Conservation (phyloP, 768 basidiomycete species). For the Grammothele lineata region DNA sequence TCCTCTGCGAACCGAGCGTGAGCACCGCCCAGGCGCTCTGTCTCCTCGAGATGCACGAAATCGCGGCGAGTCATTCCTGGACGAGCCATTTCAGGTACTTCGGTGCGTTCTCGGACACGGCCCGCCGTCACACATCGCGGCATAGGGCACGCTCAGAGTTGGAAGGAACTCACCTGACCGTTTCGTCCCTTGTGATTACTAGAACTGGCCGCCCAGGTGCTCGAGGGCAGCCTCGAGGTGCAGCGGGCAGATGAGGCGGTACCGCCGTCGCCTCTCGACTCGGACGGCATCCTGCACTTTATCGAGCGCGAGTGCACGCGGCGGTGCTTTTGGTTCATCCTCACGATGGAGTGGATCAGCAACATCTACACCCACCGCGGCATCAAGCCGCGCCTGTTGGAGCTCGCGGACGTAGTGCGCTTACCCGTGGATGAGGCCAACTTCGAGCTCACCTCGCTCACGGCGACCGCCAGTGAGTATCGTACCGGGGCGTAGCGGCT, state of each 20-base stretch:
- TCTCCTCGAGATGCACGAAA: slow-evolving; percentile 62
- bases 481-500: background rate
- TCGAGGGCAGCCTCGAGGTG: slow-evolving; percentile 63
- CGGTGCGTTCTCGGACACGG: slow-evolving; percentile 34
- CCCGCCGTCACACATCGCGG: background rate
- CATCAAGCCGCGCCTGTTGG: slow-evolving; percentile 26
- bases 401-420: slow-evolving; percentile 44
- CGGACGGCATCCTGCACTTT: slow-evolving; percentile 47
- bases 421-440: slow-evolving; percentile 80
- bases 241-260: slow-evolving; percentile 50
- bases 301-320: slow-evolving; percentile 78
- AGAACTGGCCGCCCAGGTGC: slow-evolving; percentile 64
- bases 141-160: slow-evolving; percentile 7
- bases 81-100: slow-evolving; percentile 37
- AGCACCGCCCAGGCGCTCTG: slow-evolving; percentile 74
- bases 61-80: slow-evolving; percentile 28
- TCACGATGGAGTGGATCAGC: slow-evolving; percentile 50
- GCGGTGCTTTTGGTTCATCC: slow-evolving; percentile 77
- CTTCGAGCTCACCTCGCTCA: slow-evolving; percentile 52
- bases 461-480: slow-evolving; percentile 17
- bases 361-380: slow-evolving; percentile 37
- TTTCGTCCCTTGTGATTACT: slow-evolving; percentile 8
- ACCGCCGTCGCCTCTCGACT: slow-evolving; percentile 48
- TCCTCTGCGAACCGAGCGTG: slow-evolving; percentile 60
- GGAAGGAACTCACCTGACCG: slow-evolving; percentile 1